Conservation (phyloP, 2,329 filamentous ascomycete species). For the Epicoccum sorghinum region DNA sequence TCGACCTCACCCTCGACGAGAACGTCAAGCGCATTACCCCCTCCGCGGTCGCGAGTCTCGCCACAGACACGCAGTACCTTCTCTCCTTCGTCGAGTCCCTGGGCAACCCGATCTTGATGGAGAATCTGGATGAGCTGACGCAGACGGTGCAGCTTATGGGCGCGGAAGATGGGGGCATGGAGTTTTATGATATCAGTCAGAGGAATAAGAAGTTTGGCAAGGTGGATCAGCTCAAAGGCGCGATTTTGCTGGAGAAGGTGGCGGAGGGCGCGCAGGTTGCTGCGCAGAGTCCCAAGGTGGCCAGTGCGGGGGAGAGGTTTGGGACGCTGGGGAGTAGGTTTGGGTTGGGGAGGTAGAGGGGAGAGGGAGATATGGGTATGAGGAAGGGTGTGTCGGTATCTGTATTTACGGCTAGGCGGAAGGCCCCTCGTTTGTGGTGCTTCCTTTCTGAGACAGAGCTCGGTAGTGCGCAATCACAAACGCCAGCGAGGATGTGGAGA, state of each 20-base stretch:
- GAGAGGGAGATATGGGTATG: slow-evolving; percentile 2
- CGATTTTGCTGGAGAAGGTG: slow-evolving; percentile 83
- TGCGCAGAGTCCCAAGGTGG: slow-evolving; percentile 40
- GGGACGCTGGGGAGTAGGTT: slow-evolving; percentile 45
- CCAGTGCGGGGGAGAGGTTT: slow-evolving; percentile 37
- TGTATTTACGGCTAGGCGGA: no score
- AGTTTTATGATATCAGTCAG: slow-evolving; percentile 91
- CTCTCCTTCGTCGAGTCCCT: slow-evolving; percentile 85
- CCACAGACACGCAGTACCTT: slow-evolving; percentile 83
- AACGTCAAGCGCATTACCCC: slow-evolving; percentile 87
- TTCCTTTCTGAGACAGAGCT: no score
- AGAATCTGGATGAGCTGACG: slow-evolving; percentile 89
- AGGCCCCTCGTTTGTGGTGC: no score
- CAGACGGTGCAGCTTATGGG: slow-evolving; percentile 91
- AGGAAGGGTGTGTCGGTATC: neutral
- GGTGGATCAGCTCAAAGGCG: slow-evolving; percentile 89
- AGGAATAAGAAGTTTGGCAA: slow-evolving; percentile 92
- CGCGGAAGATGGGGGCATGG: slow-evolving; percentile 79
- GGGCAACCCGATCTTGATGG: slow-evolving; percentile 83
- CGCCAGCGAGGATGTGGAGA: no score
- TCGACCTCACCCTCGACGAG: slow-evolving; percentile 77
- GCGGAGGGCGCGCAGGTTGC: slow-evolving; percentile 44
- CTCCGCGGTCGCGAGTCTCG: slow-evolving; percentile 79
- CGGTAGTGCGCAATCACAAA: no score
- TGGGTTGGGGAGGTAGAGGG: slow-evolving; percentile 27